Percentiles rank a stretch among this genome's conserved stretches.
These are phyloP conservation scores for Geosmithia flava DNA, from an alignment of 2,329 filamentous ascomycete genomes.

Conservation along the genomic window DNA sequence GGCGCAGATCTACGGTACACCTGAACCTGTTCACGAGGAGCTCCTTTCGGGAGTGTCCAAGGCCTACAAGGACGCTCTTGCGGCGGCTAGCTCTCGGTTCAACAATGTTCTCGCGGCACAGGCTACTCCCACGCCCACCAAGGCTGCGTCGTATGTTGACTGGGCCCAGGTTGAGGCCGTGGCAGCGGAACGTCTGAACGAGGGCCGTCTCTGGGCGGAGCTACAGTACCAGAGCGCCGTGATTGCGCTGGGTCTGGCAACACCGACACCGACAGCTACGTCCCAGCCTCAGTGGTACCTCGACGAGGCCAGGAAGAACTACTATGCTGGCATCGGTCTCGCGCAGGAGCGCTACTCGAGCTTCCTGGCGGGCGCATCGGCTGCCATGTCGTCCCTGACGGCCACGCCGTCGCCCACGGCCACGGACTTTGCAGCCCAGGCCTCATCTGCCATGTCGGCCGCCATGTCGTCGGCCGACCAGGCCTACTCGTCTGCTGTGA, in stretches of 20 bases:
- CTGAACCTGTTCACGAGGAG: constrained; percentile 56
- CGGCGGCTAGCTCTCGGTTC: constrained; percentile 47
- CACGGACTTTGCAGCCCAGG: constrained; percentile 32
- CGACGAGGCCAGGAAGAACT: constrained; percentile 51
- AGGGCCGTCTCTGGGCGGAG: constrained; percentile 59
- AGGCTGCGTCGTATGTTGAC: constrained; percentile 23
- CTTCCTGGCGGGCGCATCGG: constrained; percentile 61
- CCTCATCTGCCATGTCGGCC: constrained; percentile 36
- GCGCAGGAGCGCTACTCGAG: constrained; percentile 70
- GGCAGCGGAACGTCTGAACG: constrained; percentile 56
- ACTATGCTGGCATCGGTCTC: constrained; percentile 67
- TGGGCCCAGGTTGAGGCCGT: constrained; percentile 46
- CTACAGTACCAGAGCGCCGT: constrained; percentile 60
- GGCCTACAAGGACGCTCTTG: constrained; percentile 54
- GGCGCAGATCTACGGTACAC: constrained; percentile 53
- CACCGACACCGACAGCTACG: constrained; percentile 40
- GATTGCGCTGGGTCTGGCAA: constrained; percentile 48
- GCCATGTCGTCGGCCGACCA: constrained; percentile 32
- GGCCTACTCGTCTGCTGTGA: constrained; percentile 28
- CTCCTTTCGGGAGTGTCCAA: constrained; percentile 56
- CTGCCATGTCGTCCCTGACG: constrained; percentile 47
- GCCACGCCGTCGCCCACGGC: constrained; percentile 46
- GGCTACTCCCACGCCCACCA: constrained; percentile 31
- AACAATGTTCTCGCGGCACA: constrained; percentile 41
- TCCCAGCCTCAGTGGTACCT: constrained; percentile 42